Base-by-base conservation (phyloP, 441 rosid genomes). In the California macrophylla region DNA sequence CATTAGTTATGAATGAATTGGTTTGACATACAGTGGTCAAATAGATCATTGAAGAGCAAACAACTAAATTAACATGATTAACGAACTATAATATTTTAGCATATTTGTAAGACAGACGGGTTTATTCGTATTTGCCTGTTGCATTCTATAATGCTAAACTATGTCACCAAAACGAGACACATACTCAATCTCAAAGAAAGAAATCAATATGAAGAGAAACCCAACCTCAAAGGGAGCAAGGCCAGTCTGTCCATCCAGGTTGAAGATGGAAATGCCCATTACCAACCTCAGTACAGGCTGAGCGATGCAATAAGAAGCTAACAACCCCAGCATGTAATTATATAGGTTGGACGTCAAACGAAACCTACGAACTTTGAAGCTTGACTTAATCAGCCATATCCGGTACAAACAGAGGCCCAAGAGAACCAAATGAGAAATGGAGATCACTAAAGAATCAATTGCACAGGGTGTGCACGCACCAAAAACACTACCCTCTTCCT, bases 381-480 rank as follows among this genome's bases (percentile, higher is more conserved):
- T 85, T 76, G 82, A 88, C 74, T 74, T 75, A 67, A 62, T 87
- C 67, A 89, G 84, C 97, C 97, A 95, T 73, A 91, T 75, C 5
- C 97, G 82, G 68, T 89, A 89, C 69, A 84, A 70, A 80, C 96
- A 90, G 1, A 95, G 78, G 23, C 82, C 81, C 84, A 88, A 76
- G 52, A 95, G 84, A 70, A 76, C 84, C 83, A 92, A 64, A 74
- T 92, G 89, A 73, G 96, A 84, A 63, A 88, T 28, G 9, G 82
- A 77, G 42, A 95, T 58, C 68, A 92, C 99, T 71, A 90, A 67
- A 58, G 91, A 82, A 73, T 90, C 93, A n/a, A 92, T 78, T 60
- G 90, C 93, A 77, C 99, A 92, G 36, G 99, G 99, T 61, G 97
- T 89, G 83, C 87, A 92, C 28, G 85, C 88, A 60, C 99, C 99